Percentiles rank a stretch among this genome's conserved stretches.
Evolutionary conservation across 2,329 filamentous ascomycete species (phyloP).

Genomic region (Chaetomium strumarium): DNA sequence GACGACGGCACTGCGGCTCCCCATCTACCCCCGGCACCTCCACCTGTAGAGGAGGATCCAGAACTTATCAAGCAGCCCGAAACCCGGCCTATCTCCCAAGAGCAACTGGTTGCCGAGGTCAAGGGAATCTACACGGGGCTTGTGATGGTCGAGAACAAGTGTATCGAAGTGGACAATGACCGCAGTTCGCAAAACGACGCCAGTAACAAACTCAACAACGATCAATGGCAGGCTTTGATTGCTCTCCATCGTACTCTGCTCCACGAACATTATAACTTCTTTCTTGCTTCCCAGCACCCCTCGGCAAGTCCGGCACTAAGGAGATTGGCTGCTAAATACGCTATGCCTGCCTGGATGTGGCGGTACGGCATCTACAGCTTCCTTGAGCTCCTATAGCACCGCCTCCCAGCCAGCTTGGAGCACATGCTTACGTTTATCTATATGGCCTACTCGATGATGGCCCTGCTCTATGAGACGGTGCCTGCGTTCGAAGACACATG

Average conservation of each 20-base stretch:
- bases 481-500: conserved; percentile 73
- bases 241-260: conserved; percentile 74
- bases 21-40: conserved; percentile 6
- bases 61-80: conserved; percentile 46
- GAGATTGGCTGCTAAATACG: conserved; percentile 70
- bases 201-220: conserved; percentile 45
- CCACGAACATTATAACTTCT: conserved; percentile 80
- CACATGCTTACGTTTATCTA: conserved; percentile 92
- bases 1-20: conserved; percentile 10
- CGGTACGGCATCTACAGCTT: conserved; percentile 84
- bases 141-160: conserved; percentile 81
- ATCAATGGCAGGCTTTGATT: conserved; percentile 82
- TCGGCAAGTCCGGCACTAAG: conserved; percentile 63
- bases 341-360: conserved; percentile 94
- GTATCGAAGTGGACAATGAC: conserved; percentile 72
- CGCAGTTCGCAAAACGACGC: conserved; percentile 43
- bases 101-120: conserved; percentile 74
- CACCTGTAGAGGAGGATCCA: conserved; percentile 16
- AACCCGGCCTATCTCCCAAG: conserved; percentile 65
- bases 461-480: conserved; percentile 78
- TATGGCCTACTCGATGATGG: conserved; percentile 84
- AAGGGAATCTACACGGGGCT: conserved; percentile 79
- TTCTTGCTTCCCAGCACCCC: conserved; percentile 81
- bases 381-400: conserved; percentile 67
- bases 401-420: conserved; percentile 70